Conservation (phyloP, 345 rosid genomes). For the Atalantia buxifolia region DNA sequence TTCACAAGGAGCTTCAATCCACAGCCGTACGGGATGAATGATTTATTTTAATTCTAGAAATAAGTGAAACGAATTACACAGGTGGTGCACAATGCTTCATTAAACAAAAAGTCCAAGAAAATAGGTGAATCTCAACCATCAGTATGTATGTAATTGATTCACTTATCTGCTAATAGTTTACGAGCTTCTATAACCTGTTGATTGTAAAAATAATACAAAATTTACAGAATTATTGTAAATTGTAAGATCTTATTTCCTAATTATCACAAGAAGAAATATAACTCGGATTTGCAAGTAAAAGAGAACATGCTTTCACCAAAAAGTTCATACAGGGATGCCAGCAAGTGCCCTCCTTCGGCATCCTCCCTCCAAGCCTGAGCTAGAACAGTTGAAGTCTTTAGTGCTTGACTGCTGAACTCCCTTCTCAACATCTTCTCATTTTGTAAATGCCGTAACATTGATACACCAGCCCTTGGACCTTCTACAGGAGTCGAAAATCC, state of each 20-base stretch:
- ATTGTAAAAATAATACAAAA: neutral
- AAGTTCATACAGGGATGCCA: conserved; percentile 53
- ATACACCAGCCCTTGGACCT: conserved; percentile 24
- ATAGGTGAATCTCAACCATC: neutral
- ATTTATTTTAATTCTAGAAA: neutral
- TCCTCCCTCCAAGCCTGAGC: conserved; percentile 70
- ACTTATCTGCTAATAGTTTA: neutral
- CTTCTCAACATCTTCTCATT: conserved; percentile 36
- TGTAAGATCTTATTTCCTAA: neutral
- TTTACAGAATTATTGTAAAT: conserved; percentile 13
- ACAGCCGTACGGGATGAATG: neutral
- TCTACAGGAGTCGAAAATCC: conserved; percentile 36
- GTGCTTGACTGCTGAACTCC: conserved; percentile 21
- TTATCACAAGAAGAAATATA: conserved; percentile 58
- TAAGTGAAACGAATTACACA: neutral
- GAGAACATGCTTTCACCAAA: conserved; percentile 69
- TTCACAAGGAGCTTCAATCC: neutral
- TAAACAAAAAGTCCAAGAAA: too few species aligned
- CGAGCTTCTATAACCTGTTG: neutral
- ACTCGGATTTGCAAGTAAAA: conserved; percentile 61
- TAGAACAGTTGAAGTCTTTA: conserved; percentile 40
- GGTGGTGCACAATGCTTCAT: too few species aligned
- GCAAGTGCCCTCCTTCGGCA: conserved; percentile 50
- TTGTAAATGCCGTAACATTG: conserved; percentile 36
- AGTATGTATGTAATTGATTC: neutral